Evolutionary conservation across 495 filamentous ascomycete genomes (phyloP), one percentile per base, ranked within the genome.

Genomic region (Xylaria venustula): DNA sequence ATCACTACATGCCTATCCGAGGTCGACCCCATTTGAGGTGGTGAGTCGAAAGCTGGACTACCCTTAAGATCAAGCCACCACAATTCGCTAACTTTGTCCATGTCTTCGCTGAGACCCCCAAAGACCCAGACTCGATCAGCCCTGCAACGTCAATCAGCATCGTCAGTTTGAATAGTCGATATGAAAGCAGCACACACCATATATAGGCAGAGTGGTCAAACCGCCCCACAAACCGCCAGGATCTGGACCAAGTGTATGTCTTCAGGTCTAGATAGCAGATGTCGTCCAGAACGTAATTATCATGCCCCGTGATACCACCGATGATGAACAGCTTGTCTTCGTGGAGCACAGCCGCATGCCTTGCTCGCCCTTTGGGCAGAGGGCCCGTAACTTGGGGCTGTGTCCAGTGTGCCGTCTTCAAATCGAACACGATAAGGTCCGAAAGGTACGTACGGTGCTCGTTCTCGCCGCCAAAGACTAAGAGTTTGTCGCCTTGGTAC

Each of bases 391-490:
- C 87, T 58, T 91, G 84, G 3, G 95, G 94, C 59, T 96, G 90
- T 5, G 90, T 92, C 94, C 94, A 98, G 64, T 92, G 87, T 30
- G 92, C 92, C 12, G 90, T 96, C 66, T 90, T 88, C 28, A 98
- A 83, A 73, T 98, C 93, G 66, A 98, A 93, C 50, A 98, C 92
- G 58, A 98, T 92, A 37, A 98, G 84, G 74, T 98, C 94, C 19
- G 92, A 95, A 7, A 98, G 88, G 70, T 96, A 95, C 52, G 92
- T 91, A 44, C 93, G 85, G 70, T 97, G 94, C 67, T 98, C 94
- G 72, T 98, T 98, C 77, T 98, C 94, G 42, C 94, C 94, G 41
- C 94, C 94, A 67, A 96, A 98, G 7, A 98, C 90, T 15, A 98
- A 81, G 26, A 98, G 80, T 71, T 98, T 98, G 69, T 95, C 88